These are phyloP conservation scores for Phanerochaete sordida DNA, from an alignment of 768 basidiomycete genomes.

Conservation along the genomic window DNA sequence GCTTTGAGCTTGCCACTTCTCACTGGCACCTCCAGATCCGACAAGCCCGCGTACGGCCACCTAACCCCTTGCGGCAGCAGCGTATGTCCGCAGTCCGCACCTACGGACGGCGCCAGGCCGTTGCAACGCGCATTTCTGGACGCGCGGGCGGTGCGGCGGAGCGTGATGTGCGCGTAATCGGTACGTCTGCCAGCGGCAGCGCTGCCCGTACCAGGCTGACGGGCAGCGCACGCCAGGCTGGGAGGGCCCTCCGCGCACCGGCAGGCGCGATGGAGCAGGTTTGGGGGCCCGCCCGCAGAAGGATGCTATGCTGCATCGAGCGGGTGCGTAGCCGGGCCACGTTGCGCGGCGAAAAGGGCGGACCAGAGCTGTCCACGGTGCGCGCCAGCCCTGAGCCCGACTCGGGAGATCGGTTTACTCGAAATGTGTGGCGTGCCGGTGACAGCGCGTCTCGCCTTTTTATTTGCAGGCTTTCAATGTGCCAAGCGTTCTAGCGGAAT, in stretches of 20 bases:
- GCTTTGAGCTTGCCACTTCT: no score
- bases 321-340: not conserved
- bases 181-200: no score
- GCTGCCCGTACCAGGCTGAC: not conserved
- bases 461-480: not conserved
- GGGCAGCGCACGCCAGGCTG: not conserved
- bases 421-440: not conserved
- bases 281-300: not conserved
- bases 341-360: no score
- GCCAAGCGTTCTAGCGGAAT: not conserved
- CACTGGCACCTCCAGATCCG: no score
- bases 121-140: no score
- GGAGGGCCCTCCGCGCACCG: not conserved
- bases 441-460: not conserved
- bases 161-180: no score
- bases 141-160: no score
- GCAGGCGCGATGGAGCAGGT: not conserved
- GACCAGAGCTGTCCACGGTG: no score
- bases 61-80: no score
- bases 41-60: no score
- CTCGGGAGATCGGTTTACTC: not conserved
- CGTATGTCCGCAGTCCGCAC: no score
- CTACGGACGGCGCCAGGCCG: no score
- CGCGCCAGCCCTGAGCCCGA: not conserved
- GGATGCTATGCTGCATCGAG: not conserved